Conservation (phyloP, 352 stramenopile genomes). For the Pythium brassicae region DNA sequence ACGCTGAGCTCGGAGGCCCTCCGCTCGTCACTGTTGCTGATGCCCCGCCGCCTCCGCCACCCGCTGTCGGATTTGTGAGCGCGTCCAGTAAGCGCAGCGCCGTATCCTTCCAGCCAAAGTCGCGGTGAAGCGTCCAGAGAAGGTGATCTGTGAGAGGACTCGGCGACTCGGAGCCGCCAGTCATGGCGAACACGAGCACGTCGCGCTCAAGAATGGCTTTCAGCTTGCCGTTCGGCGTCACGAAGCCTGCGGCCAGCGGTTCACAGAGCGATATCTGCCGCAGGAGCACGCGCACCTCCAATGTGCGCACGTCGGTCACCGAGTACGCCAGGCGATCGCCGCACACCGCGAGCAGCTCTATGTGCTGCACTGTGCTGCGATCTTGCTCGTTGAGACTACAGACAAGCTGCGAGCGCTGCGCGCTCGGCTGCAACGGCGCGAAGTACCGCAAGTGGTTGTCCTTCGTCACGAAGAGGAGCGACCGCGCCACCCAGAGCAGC, state of each 20-base stretch:
- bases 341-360: conserved; percentile 38
- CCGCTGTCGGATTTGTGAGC: conserved; percentile 19
- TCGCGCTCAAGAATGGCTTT: conserved; percentile 62
- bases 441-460: conserved; percentile 48
- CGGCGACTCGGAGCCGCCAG: conserved; percentile 32
- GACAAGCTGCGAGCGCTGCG: conserved; percentile 15
- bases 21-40: conserved; percentile 2
- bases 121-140: conserved; percentile 37
- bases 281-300: conserved; percentile 33
- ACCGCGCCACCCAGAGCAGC: conserved; percentile 66
- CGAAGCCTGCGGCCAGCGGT: conserved; percentile 44
- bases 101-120: conserved; percentile 57
- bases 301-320: conserved; percentile 28
- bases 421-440: conserved; percentile 25
- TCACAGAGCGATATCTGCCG: conserved; percentile 49
- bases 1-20: conserved; percentile 20
- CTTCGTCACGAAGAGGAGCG: conserved; percentile 52
- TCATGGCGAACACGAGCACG: conserved; percentile 44
- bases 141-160: conserved; percentile 46
- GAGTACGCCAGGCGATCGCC: conserved; percentile 56
- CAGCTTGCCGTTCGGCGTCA: conserved; percentile 24
- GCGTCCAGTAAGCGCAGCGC: conserved; percentile 41
- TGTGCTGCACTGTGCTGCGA: conserved; percentile 5
- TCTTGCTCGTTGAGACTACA: conserved; percentile 24
- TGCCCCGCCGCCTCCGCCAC: conserved; percentile 4